Conservation (phyloP, 352 stramenopile genomes). For the Globisporangium iwayamae region DNA sequence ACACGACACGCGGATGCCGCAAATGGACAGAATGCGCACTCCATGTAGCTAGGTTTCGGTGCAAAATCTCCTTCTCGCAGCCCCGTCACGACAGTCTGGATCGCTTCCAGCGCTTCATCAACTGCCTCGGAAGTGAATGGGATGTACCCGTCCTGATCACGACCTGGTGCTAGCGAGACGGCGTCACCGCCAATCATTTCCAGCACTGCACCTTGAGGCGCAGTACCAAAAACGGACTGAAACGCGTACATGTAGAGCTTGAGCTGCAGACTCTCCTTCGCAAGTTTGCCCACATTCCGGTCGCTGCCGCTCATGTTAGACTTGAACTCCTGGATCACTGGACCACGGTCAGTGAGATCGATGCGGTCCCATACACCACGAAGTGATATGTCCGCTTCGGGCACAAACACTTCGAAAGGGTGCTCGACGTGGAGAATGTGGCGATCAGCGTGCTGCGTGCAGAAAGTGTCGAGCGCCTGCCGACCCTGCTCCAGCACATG, state of each 20-base stretch:
- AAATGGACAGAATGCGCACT: constrained; percentile 74
- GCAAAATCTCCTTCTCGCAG: constrained; percentile 53
- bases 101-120: constrained; percentile 33
- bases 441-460: constrained; percentile 28
- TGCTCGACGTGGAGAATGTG: constrained; percentile 57
- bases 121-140: constrained; percentile 27
- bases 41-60: constrained; percentile 49
- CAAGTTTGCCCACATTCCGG: constrained; percentile 51
- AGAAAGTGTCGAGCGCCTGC: constrained; percentile 41
- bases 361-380: constrained; percentile 79
- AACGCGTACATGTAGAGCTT: constrained; percentile 84
- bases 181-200: constrained; percentile 45
- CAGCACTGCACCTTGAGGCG: constrained; percentile 50
- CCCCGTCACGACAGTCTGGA: constrained; percentile 28
- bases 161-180: constrained; percentile 3
- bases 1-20: constrained; percentile 52
- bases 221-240: constrained; percentile 43
- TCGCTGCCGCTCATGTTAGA: constrained; percentile 56
- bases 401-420: constrained; percentile 51
- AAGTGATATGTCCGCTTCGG: constrained; percentile 46
- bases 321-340: constrained; percentile 83
- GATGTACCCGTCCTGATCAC: constrained; percentile 35
- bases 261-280: constrained; percentile 72
- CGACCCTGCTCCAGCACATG: constrained; percentile 35
- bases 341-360: constrained; percentile 28